A percentile compares a stretch with the other conserved stretches of the same genome.
Conservation (phyloP, 306 rosid species). For the Dalbergia cochinchinensis region DNA sequence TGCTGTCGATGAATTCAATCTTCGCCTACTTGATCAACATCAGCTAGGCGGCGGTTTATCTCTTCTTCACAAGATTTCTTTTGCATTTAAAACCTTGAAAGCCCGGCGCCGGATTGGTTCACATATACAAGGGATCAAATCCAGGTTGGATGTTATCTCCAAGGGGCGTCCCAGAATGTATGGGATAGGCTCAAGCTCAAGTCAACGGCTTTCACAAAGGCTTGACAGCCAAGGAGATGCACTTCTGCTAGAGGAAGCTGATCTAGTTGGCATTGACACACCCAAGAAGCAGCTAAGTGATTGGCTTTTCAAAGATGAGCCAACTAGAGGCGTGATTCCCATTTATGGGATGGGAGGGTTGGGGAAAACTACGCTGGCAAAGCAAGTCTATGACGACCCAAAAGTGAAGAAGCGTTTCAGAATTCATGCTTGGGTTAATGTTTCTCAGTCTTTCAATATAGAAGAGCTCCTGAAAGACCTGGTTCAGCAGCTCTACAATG, state of each 20-base stretch:
- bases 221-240: slow-evolving; percentile 65
- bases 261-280: slow-evolving; percentile 71
- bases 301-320: slow-evolving; percentile 56
- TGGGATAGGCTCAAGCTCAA: slow-evolving; percentile 22
- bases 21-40: not conserved
- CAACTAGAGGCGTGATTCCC: slow-evolving; percentile 51
- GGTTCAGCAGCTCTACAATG: slow-evolving; percentile 54
- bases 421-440: slow-evolving; percentile 64
- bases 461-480: slow-evolving; percentile 58
- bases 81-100: not conserved
- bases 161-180: slow-evolving; percentile 41
- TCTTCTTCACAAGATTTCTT: not conserved
- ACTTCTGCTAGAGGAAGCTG: slow-evolving; percentile 68
- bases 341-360: slow-evolving; percentile 69
- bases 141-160: slow-evolving; percentile 46
- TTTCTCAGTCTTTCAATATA: slow-evolving; percentile 45
- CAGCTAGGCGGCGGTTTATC: not conserved
- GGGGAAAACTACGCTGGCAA: slow-evolving; percentile 67
- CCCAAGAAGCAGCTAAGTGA: slow-evolving; percentile 55
- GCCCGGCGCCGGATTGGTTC: slow-evolving; percentile 53
- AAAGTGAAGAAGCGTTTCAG: slow-evolving; percentile 58
- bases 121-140: slow-evolving; percentile 47
- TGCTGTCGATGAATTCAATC: slow-evolving; percentile 56
- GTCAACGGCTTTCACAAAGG: slow-evolving; percentile 39
- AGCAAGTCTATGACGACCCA: slow-evolving; percentile 62